Percentiles rank a stretch among this genome's conserved stretches.
phyloP scores from a whole-genome alignment of 2,329 filamentous ascomycete species.

The Cladorrhinum sp. region DNA sequence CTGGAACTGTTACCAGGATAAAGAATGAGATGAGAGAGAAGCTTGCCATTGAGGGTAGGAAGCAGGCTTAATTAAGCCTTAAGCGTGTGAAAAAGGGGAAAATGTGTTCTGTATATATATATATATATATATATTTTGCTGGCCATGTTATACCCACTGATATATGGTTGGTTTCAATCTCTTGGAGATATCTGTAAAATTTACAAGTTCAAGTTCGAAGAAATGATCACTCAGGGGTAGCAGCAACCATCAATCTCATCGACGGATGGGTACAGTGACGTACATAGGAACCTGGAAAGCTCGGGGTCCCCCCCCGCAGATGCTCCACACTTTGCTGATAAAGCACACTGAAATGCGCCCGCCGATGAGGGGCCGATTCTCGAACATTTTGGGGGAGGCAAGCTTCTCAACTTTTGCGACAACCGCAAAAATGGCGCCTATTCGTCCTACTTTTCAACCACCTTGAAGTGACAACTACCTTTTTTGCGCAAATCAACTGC shows the following conservation, averaged over 20 bases:
- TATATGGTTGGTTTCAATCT: no score
- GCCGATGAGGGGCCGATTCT: neutral
- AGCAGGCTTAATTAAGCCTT: neutral
- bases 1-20: slow-evolving; percentile 62
- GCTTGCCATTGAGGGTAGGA: slow-evolving; percentile 19
- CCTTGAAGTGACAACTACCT: neutral
- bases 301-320: neutral
- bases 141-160: no score
- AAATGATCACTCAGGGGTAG: neutral
- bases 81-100: no score
- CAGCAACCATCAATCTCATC: neutral
- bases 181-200: no score
- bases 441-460: neutral
- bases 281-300: neutral
- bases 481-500: neutral
- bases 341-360: neutral
- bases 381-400: neutral
- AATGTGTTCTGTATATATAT: no score
- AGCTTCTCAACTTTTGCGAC: neutral
- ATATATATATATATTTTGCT: no score
- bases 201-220: neutral
- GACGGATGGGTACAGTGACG: neutral
- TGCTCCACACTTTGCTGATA: neutral
- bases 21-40: slow-evolving; percentile 58
- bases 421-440: neutral